Base-by-base conservation (phyloP, 2,329 filamentous ascomycete genomes). In the Sclerotinia borealis region DNA sequence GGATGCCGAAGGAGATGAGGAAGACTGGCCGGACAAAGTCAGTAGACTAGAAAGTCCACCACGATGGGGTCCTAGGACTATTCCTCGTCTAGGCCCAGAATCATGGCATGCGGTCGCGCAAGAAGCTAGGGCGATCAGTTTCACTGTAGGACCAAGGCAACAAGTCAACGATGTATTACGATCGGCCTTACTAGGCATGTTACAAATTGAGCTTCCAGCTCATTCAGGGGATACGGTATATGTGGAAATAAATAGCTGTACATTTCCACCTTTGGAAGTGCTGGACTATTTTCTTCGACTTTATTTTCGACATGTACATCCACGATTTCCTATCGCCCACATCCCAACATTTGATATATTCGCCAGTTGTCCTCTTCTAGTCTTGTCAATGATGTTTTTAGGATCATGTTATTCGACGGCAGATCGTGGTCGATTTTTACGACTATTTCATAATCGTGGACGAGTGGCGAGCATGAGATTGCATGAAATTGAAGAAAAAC, bases 371-470 rank as follows among this genome's bases (percentile, higher is more conserved):
- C 70, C 70, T 39, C 58, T 72, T 3, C 61, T 73, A 22, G 56
- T 73, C 7, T 55, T 70, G 2, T 66, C 68, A 3, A 73, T 73
- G 70, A 72, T 72, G 70, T 71, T 73, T 49, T 65, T 73, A 9
- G 71, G 71, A 4, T 71, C 70, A 15, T 69, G 69, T 55, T 69
- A 73, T 64, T 72, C 71, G 1, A 64, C 60, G 13, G 59, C 58
- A 9, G 71, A 73, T 63, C 65, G 68, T 34, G 70, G 70, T 15
- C 61, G 70, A 2, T 73, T 73, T 55, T 68, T 67, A 15, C 65
- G 70, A 15, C 31, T 70, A 1, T 72, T 72, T 51, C 67, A 72
- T 64, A 69, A 73, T 54, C 68, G 71, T 63, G 65, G 67, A 2
- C 68, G 69, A 19, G 60, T 70, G 51, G 67, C 68, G 25, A 55